Base-by-base conservation (phyloP, 1,284 basidiomycete species). In the Irpex lacteus region DNA sequence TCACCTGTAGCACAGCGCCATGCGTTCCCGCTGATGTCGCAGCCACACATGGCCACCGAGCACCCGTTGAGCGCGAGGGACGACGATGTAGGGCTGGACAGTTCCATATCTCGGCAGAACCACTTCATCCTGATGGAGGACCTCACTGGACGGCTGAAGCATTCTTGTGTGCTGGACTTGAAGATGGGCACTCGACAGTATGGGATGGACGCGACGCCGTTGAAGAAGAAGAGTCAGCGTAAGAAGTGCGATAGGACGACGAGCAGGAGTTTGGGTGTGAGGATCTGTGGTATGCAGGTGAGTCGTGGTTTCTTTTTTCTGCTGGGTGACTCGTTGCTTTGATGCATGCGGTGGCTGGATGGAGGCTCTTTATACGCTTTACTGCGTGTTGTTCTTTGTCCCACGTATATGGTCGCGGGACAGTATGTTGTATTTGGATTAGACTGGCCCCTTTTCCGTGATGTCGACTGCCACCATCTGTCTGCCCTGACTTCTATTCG, bases 101-200 rank as follows among this genome's bases (percentile, higher is more conserved):
- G 75, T 0, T 72, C 77, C 1, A 82, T 90, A 56, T 87, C 92
- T 13, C 88, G 96, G 15, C 96, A 98, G 77, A 96, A 98, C 75
- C 92, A 98, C 73, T 99, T 99, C 76, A 96, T 99, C 70, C 84
- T 99, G 67, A 97, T 99, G 94, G 97, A 99, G 77, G 98, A 99
- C 74, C 81, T 99, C 54, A 99, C 97, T 1, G 98, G 98, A 19
- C 83, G 92, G n/a, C 78, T 98, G 70, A 96, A 93, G 75, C 88
- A 88, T 60, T 95, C 98, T 3, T 99, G 97, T 73, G 98, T 99
- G 52, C 86, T 99, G 68, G 97, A 99, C 77, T 82, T 99, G 71
- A 99, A 99, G 83, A 99, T 99, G 97, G 97, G 97, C 11, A 98
- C 96, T 38, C 85, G 97, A 52, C 97, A 99, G 79, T 98, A 99